Conservation (phyloP, 2,329 filamentous ascomycete species). For the Sporothrix sp. region DNA sequence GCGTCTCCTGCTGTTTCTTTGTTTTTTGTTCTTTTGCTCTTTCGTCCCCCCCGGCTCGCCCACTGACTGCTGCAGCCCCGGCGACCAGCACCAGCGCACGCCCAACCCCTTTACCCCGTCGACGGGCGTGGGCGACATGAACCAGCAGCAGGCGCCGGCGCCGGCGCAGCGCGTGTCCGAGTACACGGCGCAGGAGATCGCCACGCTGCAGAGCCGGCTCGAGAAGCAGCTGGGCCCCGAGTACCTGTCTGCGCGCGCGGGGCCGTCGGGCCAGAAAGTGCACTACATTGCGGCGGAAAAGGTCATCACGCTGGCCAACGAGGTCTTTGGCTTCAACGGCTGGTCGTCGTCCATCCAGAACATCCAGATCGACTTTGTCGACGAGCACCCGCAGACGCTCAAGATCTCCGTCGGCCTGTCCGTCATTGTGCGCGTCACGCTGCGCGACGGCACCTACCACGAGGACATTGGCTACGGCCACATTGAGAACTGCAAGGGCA, state of each 20-base stretch:
- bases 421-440: constrained; percentile 80
- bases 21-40: not conserved
- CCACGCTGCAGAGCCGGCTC: constrained; percentile 73
- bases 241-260: constrained; percentile 80
- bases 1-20: constrained; percentile 11
- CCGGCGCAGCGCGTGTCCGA: constrained; percentile 53
- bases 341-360: constrained; percentile 96
- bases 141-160: constrained; percentile 24
- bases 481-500: constrained; percentile 91
- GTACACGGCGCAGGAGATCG: constrained; percentile 85
- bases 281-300: constrained; percentile 96
- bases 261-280: constrained; percentile 74
- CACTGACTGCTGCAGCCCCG: constrained; percentile 50
- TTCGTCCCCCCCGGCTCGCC: too few species aligned
- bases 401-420: constrained; percentile 80
- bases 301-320: constrained; percentile 87
- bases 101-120: constrained; percentile 72
- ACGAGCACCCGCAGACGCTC: constrained; percentile 68
- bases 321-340: constrained; percentile 93
- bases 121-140: not conserved
- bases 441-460: constrained; percentile 91
- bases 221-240: constrained; percentile 93
- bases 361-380: constrained; percentile 90
- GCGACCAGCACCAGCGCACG: constrained; percentile 55
- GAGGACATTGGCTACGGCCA: constrained; percentile 97